Base-by-base conservation (phyloP, 2,329 filamentous ascomycete genomes). In the Nothopassalora personata region DNA sequence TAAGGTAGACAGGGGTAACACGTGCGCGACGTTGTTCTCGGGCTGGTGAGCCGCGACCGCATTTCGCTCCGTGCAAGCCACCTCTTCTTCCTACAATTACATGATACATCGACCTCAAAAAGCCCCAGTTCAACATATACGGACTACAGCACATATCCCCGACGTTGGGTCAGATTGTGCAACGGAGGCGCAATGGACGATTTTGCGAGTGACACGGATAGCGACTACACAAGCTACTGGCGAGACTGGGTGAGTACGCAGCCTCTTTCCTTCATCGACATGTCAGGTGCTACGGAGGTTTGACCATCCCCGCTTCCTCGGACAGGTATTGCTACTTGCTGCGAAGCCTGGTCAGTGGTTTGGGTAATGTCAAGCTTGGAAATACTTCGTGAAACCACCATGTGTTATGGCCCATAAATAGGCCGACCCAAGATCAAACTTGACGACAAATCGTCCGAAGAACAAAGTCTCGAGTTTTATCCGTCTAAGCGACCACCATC, bases 191-290 rank as follows among this genome's bases (percentile, higher is more conserved):
- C 39, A 7, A 97, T 97, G 94, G 94, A 97, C 74, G 93, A 97
- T 78, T 97, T 94, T 77, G 92, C 91, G 67, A 97, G 91, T 73
- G 94, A 99, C 77, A 96, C 92, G 11, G 94, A 99, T 74, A 97
- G 92, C 77, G 94, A 99, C 79, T 99, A 97, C 75, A 97, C 94
- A 52, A 97, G 91, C 77, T 99, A 97, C 76, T 99, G 94, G 94
- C 83, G 93, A 75, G 94, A 99, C 79, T 99, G 94, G 94, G 94
- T 97, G 81, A 80, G 68, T 67, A 27, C 48, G 56, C 56, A 39
- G 54, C 46, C 59, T 34, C 45, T 34, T 19, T 49, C 23, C 19
- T 11, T 49, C 18, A 19, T 8, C 9, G 11, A 27, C 46, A 11
- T 49, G 46, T 8, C 19, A 49, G 28, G 46, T 27, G 13, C 46